phyloP scores from a whole-genome alignment of 1,139 yeast species.

The Sugiyamaella japonica region DNA sequence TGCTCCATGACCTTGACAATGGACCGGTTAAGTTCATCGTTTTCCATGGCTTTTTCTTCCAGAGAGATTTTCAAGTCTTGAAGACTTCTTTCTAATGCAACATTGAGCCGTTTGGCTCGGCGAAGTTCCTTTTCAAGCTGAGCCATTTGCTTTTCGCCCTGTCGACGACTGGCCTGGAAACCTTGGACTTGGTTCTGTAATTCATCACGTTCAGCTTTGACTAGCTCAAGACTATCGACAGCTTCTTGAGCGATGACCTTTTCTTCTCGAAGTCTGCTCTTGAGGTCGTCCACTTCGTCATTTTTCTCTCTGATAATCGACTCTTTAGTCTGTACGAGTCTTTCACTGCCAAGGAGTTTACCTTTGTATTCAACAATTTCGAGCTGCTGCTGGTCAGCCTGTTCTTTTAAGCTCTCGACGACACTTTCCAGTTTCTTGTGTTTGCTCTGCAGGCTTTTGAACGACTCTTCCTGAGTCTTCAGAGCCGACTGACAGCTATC shows the following conservation, averaged over 20 bases:
- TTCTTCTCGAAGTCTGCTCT: constrained; percentile 13
- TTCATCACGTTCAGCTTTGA: constrained; percentile 33
- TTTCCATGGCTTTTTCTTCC: constrained; percentile 43
- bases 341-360: constrained; percentile 23
- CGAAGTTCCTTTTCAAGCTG: constrained; percentile 35
- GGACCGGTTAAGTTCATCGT: constrained; percentile 39
- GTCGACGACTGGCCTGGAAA: constrained; percentile 31
- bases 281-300: constrained; percentile 23
- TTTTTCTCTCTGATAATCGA: constrained; percentile 17
- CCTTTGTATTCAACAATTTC: constrained; percentile 26
- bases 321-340: constrained; percentile 25
- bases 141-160: constrained; percentile 34
- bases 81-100: constrained; percentile 36
- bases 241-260: constrained; percentile 20
- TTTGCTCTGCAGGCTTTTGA: constrained; percentile 23
- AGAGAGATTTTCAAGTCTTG: constrained; percentile 41
- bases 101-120: constrained; percentile 30
- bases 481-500: constrained; percentile 26
- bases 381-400: constrained; percentile 24
- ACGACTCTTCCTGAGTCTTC: constrained; percentile 27
- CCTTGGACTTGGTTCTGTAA: constrained; percentile 33
- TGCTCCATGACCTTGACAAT: constrained; percentile 40
- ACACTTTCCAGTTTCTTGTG: constrained; percentile 23
- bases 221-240: constrained; percentile 26
- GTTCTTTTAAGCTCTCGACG: constrained; percentile 18